These are phyloP conservation scores for Oidiodendron maius DNA, from an alignment of 495 filamentous ascomycete species.

Conservation along the genomic window DNA sequence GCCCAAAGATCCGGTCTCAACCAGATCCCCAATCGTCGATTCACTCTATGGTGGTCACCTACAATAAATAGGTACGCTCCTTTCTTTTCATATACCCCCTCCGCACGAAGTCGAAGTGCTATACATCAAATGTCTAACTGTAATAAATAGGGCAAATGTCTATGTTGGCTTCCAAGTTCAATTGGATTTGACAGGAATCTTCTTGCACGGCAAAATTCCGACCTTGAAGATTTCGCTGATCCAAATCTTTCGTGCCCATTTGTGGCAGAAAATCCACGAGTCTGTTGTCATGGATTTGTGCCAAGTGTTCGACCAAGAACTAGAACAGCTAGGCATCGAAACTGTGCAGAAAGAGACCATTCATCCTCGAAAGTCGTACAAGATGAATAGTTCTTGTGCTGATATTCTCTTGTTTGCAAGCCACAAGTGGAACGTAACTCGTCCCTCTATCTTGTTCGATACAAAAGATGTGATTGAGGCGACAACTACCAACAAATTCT, in stretches of 20 bases:
- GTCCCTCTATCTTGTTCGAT: slow-evolving; percentile 88
- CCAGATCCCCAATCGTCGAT: slow-evolving; percentile 98
- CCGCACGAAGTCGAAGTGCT: too few relatives aligned
- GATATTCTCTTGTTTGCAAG: slow-evolving; percentile 97
- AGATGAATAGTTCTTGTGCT: slow-evolving; percentile 99
- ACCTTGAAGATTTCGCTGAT: slow-evolving; percentile 98
- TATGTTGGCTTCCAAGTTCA: slow-evolving; percentile 99
- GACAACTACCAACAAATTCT: slow-evolving; percentile 98
- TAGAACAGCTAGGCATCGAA: slow-evolving; percentile 94
- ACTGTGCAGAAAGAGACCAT: slow-evolving; percentile 99
- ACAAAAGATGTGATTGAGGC: slow-evolving; percentile 95
- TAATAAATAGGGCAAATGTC: slow-evolving; percentile 71
- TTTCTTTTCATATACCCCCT: too few relatives aligned
- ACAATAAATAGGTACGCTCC: slow-evolving; percentile 10
- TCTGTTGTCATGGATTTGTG: slow-evolving; percentile 99
- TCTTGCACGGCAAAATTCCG: slow-evolving; percentile 98
- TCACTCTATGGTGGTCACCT: slow-evolving; percentile 87
- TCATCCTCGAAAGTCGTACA: slow-evolving; percentile 99
- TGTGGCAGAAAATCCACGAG: slow-evolving; percentile 99
- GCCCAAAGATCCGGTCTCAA: slow-evolving; percentile 98
- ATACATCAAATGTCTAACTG: too few relatives aligned
- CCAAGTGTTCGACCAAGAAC: slow-evolving; percentile 98
- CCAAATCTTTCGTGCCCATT: slow-evolving; percentile 98
- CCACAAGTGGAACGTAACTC: slow-evolving; percentile 97
- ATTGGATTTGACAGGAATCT: slow-evolving; percentile 96